Evolutionary conservation across 2,329 filamentous ascomycete species (phyloP).

Genomic region (Phyllosticta ampelicida): DNA sequence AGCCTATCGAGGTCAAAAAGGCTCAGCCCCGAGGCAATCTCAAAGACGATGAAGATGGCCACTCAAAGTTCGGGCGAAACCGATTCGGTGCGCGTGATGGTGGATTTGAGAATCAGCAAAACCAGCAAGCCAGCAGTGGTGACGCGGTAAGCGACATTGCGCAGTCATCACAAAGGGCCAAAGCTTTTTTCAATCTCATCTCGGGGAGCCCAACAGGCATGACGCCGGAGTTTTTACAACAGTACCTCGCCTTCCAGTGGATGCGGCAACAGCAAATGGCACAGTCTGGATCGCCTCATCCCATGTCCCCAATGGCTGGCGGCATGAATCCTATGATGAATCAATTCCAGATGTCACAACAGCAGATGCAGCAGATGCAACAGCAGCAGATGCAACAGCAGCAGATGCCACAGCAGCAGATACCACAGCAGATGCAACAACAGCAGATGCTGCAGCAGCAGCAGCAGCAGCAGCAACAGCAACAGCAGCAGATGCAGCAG

Average conservation of each 20-base stretch:
- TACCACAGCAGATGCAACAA: conserved; percentile 58
- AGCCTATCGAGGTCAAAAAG: conserved; percentile 96
- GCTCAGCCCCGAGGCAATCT: conserved; percentile 92
- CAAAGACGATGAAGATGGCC: conserved; percentile 62
- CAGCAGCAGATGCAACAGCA: neutral
- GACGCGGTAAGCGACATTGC: conserved; percentile 28
- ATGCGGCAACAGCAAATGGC: conserved; percentile 12
- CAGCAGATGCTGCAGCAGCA: conserved; percentile 50
- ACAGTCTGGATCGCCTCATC: neutral
- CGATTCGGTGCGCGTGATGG: conserved; percentile 29
- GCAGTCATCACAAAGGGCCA: no score
- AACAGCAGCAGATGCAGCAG: conserved; percentile 38
- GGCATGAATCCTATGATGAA: conserved; percentile 18
- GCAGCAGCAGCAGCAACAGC: conserved; percentile 49
- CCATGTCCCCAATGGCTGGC: conserved; percentile 16
- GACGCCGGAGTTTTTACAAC: conserved; percentile 48
- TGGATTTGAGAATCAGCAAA: conserved; percentile 36
- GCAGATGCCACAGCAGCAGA: conserved; percentile 60
- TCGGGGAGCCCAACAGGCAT: no score
- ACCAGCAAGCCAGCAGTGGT: conserved; percentile 30
- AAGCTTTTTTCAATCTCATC: no score
- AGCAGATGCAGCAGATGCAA: conserved; percentile 12
- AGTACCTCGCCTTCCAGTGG: conserved; percentile 29
- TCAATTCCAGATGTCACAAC: neutral
- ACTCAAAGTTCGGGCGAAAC: conserved; percentile 26